Percentiles rank a stretch among this genome's conserved stretches.
Evolutionary conservation across 139 green algal species (phyloP).

Genomic region (Desmodesmus armatus): DNA sequence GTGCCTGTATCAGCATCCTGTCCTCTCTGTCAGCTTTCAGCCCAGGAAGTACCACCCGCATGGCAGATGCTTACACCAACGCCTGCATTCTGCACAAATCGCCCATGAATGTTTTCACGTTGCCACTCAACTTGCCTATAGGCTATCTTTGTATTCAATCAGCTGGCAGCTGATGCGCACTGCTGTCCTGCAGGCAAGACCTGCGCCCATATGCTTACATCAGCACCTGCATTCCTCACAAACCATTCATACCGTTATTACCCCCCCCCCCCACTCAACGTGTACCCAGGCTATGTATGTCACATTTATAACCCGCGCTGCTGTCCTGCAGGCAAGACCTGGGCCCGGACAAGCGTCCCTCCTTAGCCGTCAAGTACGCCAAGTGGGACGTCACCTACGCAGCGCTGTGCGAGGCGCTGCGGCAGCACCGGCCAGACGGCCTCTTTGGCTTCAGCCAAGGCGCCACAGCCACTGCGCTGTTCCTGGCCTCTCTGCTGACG

Average conservation of each 20-base stretch:
- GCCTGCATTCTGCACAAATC: no score
- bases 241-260: no score
- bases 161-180: no score
- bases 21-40: background rate
- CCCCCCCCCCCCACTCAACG: no score
- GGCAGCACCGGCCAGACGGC: slow-evolving; percentile 26
- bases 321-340: no score
- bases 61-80: no score
- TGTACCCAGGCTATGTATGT: background rate
- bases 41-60: no score
- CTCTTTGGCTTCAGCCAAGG: slow-evolving; percentile 76
- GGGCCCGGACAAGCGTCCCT: slow-evolving; percentile 16
- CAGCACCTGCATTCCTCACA: no score
- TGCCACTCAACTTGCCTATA: background rate
- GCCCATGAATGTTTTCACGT: no score
- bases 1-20: background rate
- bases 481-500: slow-evolving; percentile 46
- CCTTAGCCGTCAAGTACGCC: slow-evolving; percentile 33
- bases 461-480: slow-evolving; percentile 66
- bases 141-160: background rate
- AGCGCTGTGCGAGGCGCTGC: slow-evolving; percentile 27
- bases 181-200: no score
- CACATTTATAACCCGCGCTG: no score
- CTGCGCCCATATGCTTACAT: no score
- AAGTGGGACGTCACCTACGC: slow-evolving; percentile 37